These are phyloP conservation scores for Penicillium salamii DNA, from an alignment of 495 filamentous ascomycete genomes.

Conservation along the genomic window DNA sequence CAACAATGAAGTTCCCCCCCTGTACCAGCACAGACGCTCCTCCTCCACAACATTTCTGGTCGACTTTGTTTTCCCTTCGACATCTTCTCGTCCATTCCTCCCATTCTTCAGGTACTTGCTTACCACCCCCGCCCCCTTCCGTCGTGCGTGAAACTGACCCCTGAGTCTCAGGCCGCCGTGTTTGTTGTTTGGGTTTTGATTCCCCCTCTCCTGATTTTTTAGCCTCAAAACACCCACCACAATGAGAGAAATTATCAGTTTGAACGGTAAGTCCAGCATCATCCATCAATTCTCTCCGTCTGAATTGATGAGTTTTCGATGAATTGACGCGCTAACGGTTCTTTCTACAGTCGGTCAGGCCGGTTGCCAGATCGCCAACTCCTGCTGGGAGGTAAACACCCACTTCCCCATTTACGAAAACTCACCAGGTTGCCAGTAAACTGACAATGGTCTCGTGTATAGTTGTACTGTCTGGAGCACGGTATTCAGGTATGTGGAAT, in stretches of 20 bases:
- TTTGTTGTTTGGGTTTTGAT: slow-evolving; percentile 32
- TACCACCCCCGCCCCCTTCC: slow-evolving; percentile 21
- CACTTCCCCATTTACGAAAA: slow-evolving; percentile 14
- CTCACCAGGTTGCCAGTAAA: slow-evolving; percentile 4
- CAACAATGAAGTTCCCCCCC: slow-evolving; percentile 36
- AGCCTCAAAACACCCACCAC: slow-evolving; percentile 36
- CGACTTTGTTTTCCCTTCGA: slow-evolving; percentile 19
- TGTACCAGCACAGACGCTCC: slow-evolving; percentile 30
- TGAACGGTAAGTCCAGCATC: slow-evolving; percentile 77
- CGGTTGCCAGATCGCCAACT: slow-evolving; percentile 99
- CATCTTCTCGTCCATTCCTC: slow-evolving; percentile 24
- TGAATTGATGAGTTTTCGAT: slow-evolving; percentile 16
- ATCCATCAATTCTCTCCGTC: background rate
- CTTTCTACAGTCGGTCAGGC: slow-evolving; percentile 85
- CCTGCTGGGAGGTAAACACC: slow-evolving; percentile 92
- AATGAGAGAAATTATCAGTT: slow-evolving; percentile 99
- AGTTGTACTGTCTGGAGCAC: slow-evolving; percentile 99
- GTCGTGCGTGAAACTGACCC: slow-evolving; percentile 14
- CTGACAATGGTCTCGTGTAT: slow-evolving; percentile 28
- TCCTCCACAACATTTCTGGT: slow-evolving; percentile 33
- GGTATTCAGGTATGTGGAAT: slow-evolving; percentile 84
- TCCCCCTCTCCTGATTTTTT: slow-evolving; percentile 33
- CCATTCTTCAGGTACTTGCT: slow-evolving; percentile 29
- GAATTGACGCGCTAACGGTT: slow-evolving; percentile 20
- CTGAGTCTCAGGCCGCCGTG: slow-evolving; percentile 23